Evolutionary conservation across 2,329 filamentous ascomycete genomes (phyloP), one percentile per base, ranked within the genome.

Genomic region (Elsinoe necatrix): DNA sequence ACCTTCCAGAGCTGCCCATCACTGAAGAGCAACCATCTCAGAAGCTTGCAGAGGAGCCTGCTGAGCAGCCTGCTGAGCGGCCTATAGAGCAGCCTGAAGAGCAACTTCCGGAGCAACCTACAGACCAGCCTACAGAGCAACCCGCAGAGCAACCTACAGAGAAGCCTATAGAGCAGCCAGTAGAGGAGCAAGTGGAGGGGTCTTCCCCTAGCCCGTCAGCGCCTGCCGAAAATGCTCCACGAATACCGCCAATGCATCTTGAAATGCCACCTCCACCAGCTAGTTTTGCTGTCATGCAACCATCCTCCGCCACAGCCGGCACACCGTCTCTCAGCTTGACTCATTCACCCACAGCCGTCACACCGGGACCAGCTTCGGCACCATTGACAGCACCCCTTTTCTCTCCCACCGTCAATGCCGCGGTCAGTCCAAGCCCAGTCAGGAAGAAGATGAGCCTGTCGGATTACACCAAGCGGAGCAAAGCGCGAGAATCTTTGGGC

Each of bases 381-480:
- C 25, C 55, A 41, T 29, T 59, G 2, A 45, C 54, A 4, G 54
- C 39, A 11, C 57, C 57, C 18, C 52, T 67, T 1, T 66, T 70
- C 58, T 67, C 68, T 8, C 68, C 69, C 2, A 69, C 71, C 8
- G 71, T 75, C 23, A 68, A 67, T 14, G 69, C 68, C 45, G 69
- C 73, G 8, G 65, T 75, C n/a, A 68, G 67, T 18, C 70, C 73
- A 20, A 67, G 65, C 37, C 73, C 72, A 23, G 67, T 69, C 21
- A 70, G 72, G 58, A 78, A 78, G 67, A 78, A 77, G 67, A 67
- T 78, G 57, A 77, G 74, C 59, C 61, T 78, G n/a, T 76, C 74
- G 60, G 75, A 77, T 55, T 78, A 77, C 58, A 76, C 73, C 4
- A 74, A 71, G 52, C 68, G 74, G 50, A 71, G 66, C 56, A 74